Evolutionary conservation across 164 flowering plant genomes (phyloP).

Genomic region (Stephania cephalantha): DNA sequence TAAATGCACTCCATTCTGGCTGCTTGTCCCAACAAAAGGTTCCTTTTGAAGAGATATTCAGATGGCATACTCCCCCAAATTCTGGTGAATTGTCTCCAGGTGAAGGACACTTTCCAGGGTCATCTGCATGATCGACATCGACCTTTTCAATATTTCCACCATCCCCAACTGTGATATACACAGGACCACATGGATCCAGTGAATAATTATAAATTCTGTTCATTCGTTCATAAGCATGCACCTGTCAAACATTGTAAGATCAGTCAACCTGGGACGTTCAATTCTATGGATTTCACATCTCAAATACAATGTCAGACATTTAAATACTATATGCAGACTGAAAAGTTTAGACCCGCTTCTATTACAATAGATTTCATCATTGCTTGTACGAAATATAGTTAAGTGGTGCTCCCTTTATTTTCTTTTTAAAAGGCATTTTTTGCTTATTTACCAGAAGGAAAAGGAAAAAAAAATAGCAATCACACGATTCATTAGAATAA

Average conservation of each 20-base stretch:
- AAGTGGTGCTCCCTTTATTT: background rate
- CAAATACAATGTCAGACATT: too few species aligned
- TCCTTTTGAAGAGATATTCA: slow-evolving; percentile 63
- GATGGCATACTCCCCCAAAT: slow-evolving; percentile 74
- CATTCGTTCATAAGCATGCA: slow-evolving; percentile 92
- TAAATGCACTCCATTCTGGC: slow-evolving; percentile 93
- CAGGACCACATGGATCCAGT: slow-evolving; percentile 77
- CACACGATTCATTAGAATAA: background rate
- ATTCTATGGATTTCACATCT: background rate
- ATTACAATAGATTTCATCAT: too few species aligned
- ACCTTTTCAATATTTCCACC: slow-evolving; percentile 88
- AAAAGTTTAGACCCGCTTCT: too few species aligned
- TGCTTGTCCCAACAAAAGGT: slow-evolving; percentile 85
- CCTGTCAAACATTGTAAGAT: slow-evolving; percentile 34
- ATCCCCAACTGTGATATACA: slow-evolving; percentile 79
- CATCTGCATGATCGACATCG: slow-evolving; percentile 80
- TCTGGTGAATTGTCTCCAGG: slow-evolving; percentile 57
- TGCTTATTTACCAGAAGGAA: background rate
- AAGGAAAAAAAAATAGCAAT: background rate
- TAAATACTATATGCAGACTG: too few species aligned
- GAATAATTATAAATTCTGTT: slow-evolving; percentile 77
- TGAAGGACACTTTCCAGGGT: slow-evolving; percentile 83
- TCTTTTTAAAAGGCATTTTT: background rate
- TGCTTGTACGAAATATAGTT: background rate
- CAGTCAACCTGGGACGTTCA: background rate